Base-by-base conservation (phyloP, 1,139 yeast genomes). In the Hansenula sp. region DNA sequence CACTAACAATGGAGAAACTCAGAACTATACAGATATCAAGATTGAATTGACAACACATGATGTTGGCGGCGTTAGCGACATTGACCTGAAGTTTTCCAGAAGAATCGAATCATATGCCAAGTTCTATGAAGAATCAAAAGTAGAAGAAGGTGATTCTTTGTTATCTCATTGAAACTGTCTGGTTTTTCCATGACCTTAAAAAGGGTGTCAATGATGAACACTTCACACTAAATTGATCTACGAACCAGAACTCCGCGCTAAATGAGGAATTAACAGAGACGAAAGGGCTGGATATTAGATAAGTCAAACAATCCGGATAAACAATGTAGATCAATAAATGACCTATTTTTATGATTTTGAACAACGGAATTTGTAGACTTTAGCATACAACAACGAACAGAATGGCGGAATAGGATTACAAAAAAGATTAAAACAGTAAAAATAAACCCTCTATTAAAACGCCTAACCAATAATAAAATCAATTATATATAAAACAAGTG, bases 41-140 rank as follows among this genome's bases (percentile, higher is more conserved):
- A 54, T 87, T 4, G 69, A 71, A 28, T 62, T 86, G 36, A 77
- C 84, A 4, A 87, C 95, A 0, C 95, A 87, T 57, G 96, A 87
- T 56, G 67, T 71, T 0, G 70, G 71, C 35, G 75, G 76, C 5
- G 60, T 87, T 15, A 76, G 87, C 5, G 72, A 73, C 16, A 58
- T 72, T 30, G 96, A 87, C 57, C 54, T 85, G 33, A 68, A 72
- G 45, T 57, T 87, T 60, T 95, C 95, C 0, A 66, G 65, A 40
- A 58, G 68, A 37, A 71, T 81, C 40, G 78, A 75, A 29, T 62
- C 63, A 33, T 71, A 67, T 52, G 40, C 27, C 15, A 21, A 40
- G 5, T 32, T 34, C 12, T 43, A 48, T 29, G 34, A 28, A 13
- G 18, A 21, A 32, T 32, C 11, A 18, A 32, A 18, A 27, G 24